Conservation (phyloP, 139 green algal genomes). For the Chlorella sp. region DNA sequence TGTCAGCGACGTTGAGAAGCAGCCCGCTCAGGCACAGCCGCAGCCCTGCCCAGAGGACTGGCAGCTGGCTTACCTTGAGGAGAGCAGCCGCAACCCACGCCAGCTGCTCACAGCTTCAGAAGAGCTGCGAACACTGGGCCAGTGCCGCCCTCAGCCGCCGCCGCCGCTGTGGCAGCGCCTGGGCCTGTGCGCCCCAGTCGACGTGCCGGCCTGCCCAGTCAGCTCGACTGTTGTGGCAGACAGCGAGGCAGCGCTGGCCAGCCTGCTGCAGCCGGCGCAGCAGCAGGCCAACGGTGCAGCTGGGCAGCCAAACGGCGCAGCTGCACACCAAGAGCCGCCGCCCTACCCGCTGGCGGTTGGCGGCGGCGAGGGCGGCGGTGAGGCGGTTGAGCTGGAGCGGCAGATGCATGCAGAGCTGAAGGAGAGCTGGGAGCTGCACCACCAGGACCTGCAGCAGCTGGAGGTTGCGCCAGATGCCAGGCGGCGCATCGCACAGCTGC, state of each 20-base stretch:
- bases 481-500: conserved; percentile 6
- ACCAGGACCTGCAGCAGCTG: background rate
- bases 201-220: conserved; percentile 31
- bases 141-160: background rate
- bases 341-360: background rate
- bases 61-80: conserved; percentile 17
- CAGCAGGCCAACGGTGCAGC: background rate
- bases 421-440: conserved; percentile 46
- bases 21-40: background rate
- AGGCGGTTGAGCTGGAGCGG: conserved; percentile 23
- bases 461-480: background rate
- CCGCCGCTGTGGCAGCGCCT: conserved; percentile 3
- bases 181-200: background rate
- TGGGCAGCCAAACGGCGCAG: background rate
- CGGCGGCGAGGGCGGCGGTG: background rate
- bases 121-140: conserved; percentile 29
- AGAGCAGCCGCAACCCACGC: conserved; percentile 18
- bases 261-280: background rate
- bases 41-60: background rate
- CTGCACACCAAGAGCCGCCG: background rate
- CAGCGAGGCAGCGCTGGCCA: conserved; percentile 22
- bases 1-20: background rate
- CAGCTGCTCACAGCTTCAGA: conserved; percentile 27
- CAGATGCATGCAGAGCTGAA: conserved; percentile 45
- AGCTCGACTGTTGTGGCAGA: background rate